A percentile compares a stretch with the other conserved stretches of the same genome.
These are phyloP conservation scores for Bruguiera gymnorhiza DNA, from an alignment of 345 rosid species.

Conservation along the genomic window DNA sequence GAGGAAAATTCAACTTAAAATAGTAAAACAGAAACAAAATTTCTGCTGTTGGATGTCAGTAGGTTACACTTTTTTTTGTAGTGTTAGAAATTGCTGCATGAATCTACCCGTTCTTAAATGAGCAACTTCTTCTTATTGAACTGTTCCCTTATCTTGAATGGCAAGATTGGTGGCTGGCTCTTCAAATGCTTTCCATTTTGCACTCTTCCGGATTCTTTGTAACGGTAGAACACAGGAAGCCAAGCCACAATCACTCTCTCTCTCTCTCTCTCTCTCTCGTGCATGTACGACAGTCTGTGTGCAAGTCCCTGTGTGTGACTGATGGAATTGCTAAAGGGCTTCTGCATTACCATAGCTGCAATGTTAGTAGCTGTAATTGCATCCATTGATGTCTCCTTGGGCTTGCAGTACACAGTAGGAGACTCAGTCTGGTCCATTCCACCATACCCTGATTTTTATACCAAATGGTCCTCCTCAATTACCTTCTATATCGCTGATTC, in stretches of 20 bases:
- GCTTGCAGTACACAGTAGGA: slow-evolving; percentile 30
- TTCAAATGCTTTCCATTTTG: background rate
- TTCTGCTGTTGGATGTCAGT: no score
- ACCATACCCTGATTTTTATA: slow-evolving; percentile 30
- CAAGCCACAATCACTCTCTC: no score
- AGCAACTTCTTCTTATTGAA: background rate
- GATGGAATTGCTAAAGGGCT: background rate
- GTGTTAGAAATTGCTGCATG: no score
- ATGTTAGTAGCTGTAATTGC: background rate
- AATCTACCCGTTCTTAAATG: no score
- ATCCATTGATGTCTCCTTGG: background rate
- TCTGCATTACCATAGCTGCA: background rate
- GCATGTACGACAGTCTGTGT: no score
- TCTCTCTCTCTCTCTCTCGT: no score
- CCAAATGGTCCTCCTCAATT: slow-evolving; percentile 40
- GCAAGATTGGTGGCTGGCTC: background rate
- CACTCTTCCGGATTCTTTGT: background rate
- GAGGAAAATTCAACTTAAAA: no score
- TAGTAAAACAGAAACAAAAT: no score
- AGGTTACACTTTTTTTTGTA: no score
- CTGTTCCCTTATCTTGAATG: background rate
- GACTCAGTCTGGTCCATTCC: slow-evolving; percentile 42
- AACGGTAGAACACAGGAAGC: background rate
- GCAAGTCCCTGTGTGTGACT: no score
- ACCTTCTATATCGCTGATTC: slow-evolving; percentile 23